Conservation (phyloP, 441 rosid genomes). For the Populus hybrid region DNA sequence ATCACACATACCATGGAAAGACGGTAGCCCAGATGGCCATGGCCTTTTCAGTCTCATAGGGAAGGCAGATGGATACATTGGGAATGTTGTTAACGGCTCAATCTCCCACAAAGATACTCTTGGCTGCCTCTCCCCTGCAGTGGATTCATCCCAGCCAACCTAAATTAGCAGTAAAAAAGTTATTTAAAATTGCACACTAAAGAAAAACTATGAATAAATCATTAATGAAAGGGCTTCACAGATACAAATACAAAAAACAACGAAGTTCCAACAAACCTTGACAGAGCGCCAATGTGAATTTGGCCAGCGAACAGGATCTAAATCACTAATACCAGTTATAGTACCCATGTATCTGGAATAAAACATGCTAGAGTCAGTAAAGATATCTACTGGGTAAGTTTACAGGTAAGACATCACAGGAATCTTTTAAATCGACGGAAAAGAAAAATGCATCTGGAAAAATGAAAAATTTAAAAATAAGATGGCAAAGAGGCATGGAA, state of each 20-base stretch:
- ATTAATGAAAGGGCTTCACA: neutral
- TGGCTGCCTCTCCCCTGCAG: constrained; percentile 77
- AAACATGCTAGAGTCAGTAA: neutral
- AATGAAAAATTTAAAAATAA: too few species aligned
- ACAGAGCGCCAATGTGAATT: constrained; percentile 86
- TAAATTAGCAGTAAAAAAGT: constrained; percentile 23
- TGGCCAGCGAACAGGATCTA: constrained; percentile 69
- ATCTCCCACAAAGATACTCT: constrained; percentile 84
- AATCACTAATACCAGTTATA: constrained; percentile 65
- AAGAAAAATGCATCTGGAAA: neutral
- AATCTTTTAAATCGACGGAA: neutral
- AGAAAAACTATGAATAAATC: neutral
- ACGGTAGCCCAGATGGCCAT: constrained; percentile 60
- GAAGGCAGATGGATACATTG: constrained; percentile 73
- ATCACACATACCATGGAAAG: constrained; percentile 41
- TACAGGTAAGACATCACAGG: neutral
- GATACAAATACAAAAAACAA: neutral
- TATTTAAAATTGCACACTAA: neutral
- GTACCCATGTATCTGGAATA: constrained; percentile 80
- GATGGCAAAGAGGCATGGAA: neutral
- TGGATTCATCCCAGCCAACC: constrained; percentile 96
- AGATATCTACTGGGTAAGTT: neutral
- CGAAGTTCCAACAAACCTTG: constrained; percentile 42
- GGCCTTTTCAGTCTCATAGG: constrained; percentile 72
- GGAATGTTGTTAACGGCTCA: constrained; percentile 79